These are phyloP conservation scores for Aristolochia fimbriata DNA, from an alignment of 164 flowering plant species.

Conservation along the genomic window DNA sequence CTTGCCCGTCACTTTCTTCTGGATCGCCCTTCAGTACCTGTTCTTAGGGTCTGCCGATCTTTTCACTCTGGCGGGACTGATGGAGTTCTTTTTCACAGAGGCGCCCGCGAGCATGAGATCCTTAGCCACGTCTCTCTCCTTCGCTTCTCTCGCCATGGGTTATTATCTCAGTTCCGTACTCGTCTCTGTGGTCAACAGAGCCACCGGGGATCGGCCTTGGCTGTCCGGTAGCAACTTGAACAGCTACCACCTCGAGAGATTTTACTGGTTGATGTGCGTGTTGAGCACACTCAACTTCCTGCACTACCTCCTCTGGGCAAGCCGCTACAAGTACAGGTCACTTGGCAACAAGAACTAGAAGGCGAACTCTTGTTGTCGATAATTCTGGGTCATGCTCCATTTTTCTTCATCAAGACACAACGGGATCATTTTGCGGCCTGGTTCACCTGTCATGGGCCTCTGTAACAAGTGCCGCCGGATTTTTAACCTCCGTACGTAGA, in stretches of 20 bases:
- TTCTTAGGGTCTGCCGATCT: slow-evolving; percentile 86
- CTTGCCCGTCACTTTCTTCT: slow-evolving; percentile 63
- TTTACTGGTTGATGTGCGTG: slow-evolving; percentile 71
- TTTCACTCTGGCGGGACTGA: slow-evolving; percentile 71
- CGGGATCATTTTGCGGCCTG: no score
- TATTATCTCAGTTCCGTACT: slow-evolving; percentile 77
- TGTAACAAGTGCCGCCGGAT: no score
- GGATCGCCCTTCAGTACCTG: slow-evolving; percentile 74
- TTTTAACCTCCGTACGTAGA: no score
- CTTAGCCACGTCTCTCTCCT: slow-evolving; percentile 73
- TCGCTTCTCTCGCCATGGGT: slow-evolving; percentile 79
- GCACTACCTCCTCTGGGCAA: slow-evolving; percentile 67
- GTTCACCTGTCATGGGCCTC: no score
- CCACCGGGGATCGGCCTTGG: slow-evolving; percentile 51
- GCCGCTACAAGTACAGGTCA: slow-evolving; percentile 47
- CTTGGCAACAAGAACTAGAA: background rate
- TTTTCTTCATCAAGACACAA: no score
- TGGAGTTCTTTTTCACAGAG: slow-evolving; percentile 90
- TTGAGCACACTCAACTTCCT: slow-evolving; percentile 61
- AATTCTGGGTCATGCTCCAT: no score
- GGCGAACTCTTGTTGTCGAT: no score
- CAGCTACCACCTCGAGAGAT: slow-evolving; percentile 63
- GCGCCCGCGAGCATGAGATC: slow-evolving; percentile 81
- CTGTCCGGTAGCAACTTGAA: slow-evolving; percentile 60
- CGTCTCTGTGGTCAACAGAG: slow-evolving; percentile 44